Evolutionary conservation across 768 basidiomycete genomes (phyloP).

Genomic region (Coprinopsis sp.): DNA sequence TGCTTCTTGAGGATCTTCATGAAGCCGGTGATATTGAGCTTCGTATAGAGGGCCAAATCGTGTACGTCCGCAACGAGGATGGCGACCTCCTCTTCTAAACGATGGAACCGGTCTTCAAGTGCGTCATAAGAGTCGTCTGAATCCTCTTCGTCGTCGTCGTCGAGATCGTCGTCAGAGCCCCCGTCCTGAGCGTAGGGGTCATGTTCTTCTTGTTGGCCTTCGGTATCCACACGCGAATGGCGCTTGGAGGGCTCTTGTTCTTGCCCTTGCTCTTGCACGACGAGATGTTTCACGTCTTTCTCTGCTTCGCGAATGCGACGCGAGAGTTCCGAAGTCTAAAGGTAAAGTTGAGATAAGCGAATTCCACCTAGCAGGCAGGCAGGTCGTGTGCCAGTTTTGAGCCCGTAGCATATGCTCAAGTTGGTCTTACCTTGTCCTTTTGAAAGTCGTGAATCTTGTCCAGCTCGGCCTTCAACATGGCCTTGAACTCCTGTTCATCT

Average conservation of each 20-base stretch:
- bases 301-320: slow-evolving; percentile 80
- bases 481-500: slow-evolving; percentile 81
- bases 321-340: slow-evolving; percentile 78
- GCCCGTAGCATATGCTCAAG: neutral
- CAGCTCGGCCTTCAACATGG: slow-evolving; percentile 76
- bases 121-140: slow-evolving; percentile 60
- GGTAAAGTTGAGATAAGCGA: neutral
- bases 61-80: slow-evolving; percentile 91
- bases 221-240: slow-evolving; percentile 36
- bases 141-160: slow-evolving; percentile 33
- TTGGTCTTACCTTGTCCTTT: slow-evolving; percentile 62
- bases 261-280: slow-evolving; percentile 44
- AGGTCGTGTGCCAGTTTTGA: neutral
- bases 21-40: slow-evolving; percentile 97
- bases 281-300: slow-evolving; percentile 72
- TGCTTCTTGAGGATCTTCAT: slow-evolving; percentile 99
- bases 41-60: slow-evolving; percentile 87
- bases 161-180: slow-evolving; percentile 66
- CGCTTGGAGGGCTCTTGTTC: slow-evolving; percentile 10
- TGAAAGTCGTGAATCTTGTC: slow-evolving; percentile 96
- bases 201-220: slow-evolving; percentile 46
- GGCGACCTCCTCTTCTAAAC: slow-evolving; percentile 91
- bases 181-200: slow-evolving; percentile 51
- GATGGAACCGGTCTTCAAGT: slow-evolving; percentile 81
- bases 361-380: neutral